A percentile compares a stretch with the other conserved stretches of the same genome.
Evolutionary conservation across 139 green algal genomes (phyloP).

Genomic region (Nannochloris sp.): DNA sequence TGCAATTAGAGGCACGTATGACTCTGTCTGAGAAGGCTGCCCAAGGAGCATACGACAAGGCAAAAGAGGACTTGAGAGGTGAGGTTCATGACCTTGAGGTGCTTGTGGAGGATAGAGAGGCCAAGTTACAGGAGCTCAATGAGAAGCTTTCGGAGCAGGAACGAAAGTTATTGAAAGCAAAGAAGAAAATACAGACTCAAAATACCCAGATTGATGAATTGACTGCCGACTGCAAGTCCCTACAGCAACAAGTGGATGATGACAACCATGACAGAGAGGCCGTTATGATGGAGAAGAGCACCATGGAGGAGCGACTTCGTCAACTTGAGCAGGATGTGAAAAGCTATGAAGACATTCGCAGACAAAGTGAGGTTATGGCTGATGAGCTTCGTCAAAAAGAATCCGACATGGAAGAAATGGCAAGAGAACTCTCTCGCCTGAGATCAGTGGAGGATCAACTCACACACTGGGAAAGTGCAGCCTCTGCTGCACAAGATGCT

Average conservation of each 20-base stretch:
- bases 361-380: not conserved
- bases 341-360: not conserved
- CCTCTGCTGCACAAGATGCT: not conserved
- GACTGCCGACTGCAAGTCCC: not conserved
- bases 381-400: not conserved
- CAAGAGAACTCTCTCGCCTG: not conserved
- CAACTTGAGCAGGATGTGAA: not conserved
- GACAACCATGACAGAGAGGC: not conserved
- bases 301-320: too few species aligned
- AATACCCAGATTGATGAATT: not conserved
- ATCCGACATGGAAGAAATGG: not conserved
- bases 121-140: not conserved
- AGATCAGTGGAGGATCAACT: not conserved
- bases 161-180: constrained; percentile 4
- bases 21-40: not conserved
- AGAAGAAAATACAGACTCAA: constrained; percentile 7
- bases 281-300: not conserved
- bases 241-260: not conserved
- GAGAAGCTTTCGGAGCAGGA: not conserved
- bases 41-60: constrained; percentile 1
- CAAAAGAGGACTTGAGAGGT: not conserved
- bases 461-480: not conserved
- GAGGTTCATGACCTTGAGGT: constrained; percentile 1
- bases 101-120: not conserved
- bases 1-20: constrained; percentile 3